phyloP scores from a whole-genome alignment of 306 rosid species.

The Dalbergia oliveri region DNA sequence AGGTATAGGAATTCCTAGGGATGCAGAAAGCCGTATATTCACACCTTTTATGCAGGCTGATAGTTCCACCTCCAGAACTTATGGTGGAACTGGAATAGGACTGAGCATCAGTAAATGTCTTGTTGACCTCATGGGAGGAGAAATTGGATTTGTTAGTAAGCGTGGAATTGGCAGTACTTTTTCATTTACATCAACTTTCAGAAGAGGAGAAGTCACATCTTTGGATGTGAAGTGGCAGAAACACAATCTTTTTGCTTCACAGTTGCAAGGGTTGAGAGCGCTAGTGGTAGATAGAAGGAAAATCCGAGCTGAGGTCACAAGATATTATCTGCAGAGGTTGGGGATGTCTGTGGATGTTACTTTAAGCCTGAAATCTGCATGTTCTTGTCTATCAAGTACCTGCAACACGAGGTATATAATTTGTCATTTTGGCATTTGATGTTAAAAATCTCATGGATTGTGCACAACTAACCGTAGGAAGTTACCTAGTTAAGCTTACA shows the following conservation, averaged over 20 bases:
- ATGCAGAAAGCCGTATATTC: constrained; percentile 85
- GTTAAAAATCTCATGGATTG: not conserved
- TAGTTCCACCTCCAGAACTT: constrained; percentile 92
- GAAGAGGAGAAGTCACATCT: constrained; percentile 63
- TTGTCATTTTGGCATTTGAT: constrained; percentile 27
- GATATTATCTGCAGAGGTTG: constrained; percentile 80
- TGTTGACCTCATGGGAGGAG: constrained; percentile 96
- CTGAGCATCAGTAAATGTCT: constrained; percentile 89
- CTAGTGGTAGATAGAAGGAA: constrained; percentile 73
- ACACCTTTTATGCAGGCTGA: constrained; percentile 98
- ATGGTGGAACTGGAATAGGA: constrained; percentile 99
- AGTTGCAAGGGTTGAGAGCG: constrained; percentile 75
- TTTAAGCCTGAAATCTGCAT: constrained; percentile 62
- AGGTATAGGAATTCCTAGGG: constrained; percentile 90
- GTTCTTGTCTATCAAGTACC: constrained; percentile 59
- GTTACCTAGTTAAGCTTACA: not conserved
- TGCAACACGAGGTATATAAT: constrained; percentile 60
- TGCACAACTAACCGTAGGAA: not conserved
- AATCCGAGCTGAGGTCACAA: constrained; percentile 82
- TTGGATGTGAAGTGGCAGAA: constrained; percentile 64
- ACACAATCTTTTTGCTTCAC: constrained; percentile 55
- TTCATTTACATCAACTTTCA: constrained; percentile 79
- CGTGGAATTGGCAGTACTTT: constrained; percentile 89
- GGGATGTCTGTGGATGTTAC: constrained; percentile 77
- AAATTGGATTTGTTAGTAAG: constrained; percentile 92